Percentiles rank a stretch among this genome's conserved stretches.
These are phyloP conservation scores for Phaeolepiota aurea DNA, from an alignment of 768 basidiomycete species.

Conservation along the genomic window DNA sequence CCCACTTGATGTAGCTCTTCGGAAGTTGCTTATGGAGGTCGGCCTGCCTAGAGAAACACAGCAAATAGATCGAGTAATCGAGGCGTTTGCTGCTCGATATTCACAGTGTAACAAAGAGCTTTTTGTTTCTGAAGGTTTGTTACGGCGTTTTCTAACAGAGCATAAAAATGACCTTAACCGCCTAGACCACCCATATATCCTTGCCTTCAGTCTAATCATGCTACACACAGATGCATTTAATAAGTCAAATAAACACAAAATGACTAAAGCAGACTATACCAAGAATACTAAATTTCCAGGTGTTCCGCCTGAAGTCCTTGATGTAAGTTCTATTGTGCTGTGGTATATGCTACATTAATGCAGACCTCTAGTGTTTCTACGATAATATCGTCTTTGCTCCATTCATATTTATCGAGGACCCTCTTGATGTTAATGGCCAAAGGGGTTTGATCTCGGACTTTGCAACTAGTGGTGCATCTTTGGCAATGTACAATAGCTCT, in stretches of 20 bases:
- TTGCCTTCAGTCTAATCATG: slow-evolving; percentile 98
- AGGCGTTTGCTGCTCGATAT: slow-evolving; percentile 87
- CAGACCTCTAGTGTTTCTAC: slow-evolving; percentile 81
- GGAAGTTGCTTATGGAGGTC: slow-evolving; percentile 85
- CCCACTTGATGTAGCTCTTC: slow-evolving; percentile 86
- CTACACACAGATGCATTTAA: slow-evolving; percentile 98
- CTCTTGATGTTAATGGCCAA: slow-evolving; percentile 59
- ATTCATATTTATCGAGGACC: slow-evolving; percentile 94
- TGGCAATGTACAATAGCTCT: slow-evolving; percentile 4
- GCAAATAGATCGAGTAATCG: slow-evolving; percentile 96
- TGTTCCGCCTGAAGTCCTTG: slow-evolving; percentile 72
- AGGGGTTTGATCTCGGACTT: slow-evolving; percentile 37
- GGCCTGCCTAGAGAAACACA: slow-evolving; percentile 93
- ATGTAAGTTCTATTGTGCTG: slow-evolving; percentile 46
- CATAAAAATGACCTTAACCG: slow-evolving; percentile 1
- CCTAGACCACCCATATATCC: slow-evolving; percentile 87
- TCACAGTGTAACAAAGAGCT: slow-evolving; percentile 73
- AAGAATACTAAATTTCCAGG: slow-evolving; percentile 89
- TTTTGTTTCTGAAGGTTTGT: slow-evolving; percentile 68
- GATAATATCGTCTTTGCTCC: slow-evolving; percentile 96
- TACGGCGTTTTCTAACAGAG: neutral
- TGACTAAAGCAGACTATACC: slow-evolving; percentile 92
- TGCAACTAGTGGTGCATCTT: slow-evolving; percentile 22
- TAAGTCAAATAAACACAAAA: slow-evolving; percentile 94
- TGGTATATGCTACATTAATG: too few species aligned